These are phyloP conservation scores for Chamaenerion angustifolium DNA, from an alignment of 345 rosid genomes.

Conservation along the genomic window DNA sequence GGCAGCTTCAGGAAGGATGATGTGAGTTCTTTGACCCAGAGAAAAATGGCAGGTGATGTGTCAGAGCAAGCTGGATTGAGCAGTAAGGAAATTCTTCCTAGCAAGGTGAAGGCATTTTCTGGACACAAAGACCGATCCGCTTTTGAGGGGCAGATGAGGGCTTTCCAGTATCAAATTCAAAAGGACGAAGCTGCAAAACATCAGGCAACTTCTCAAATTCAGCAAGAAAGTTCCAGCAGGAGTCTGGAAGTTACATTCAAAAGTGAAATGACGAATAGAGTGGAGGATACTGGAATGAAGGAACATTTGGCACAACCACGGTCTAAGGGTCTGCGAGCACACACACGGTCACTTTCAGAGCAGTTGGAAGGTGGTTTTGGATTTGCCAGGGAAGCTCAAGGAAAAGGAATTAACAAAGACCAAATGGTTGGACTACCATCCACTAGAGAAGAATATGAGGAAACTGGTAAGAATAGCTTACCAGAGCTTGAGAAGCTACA, in stretches of 20 bases:
- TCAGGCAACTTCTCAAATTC: slow-evolving; percentile 15
- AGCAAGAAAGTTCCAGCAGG: slow-evolving; percentile 15
- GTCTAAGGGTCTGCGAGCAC: slow-evolving; percentile 31
- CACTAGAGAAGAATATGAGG: slow-evolving; percentile 26
- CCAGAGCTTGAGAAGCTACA: slow-evolving; percentile 23
- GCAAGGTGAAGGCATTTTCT: slow-evolving; percentile 20
- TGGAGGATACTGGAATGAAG: slow-evolving; percentile 23
- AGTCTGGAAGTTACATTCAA: slow-evolving; percentile 17
- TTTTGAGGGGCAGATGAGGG: slow-evolving; percentile 18
- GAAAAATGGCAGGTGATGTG: slow-evolving; percentile 14
- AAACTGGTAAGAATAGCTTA: slow-evolving; percentile 25
- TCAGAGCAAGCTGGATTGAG: slow-evolving; percentile 14
- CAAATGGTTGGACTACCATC: slow-evolving; percentile 22
- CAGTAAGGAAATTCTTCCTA: slow-evolving; percentile 28
- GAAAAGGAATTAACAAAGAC: slow-evolving; percentile 25
- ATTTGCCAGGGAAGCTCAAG: slow-evolving; percentile 21
- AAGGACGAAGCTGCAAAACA: slow-evolving; percentile 12
- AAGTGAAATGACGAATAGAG: slow-evolving; percentile 19
- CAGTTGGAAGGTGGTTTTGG: slow-evolving; percentile 44
- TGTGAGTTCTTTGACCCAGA: slow-evolving; percentile 13
- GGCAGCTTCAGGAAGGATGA: slow-evolving; percentile 24
- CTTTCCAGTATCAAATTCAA: slow-evolving; percentile 10
- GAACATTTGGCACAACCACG: slow-evolving; percentile 18
- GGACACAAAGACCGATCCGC: slow-evolving; percentile 14
- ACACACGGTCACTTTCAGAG: slow-evolving; percentile 36